Conservation (phyloP, 371 early-diverging fungal species). For the Phascolomyces articulosus region DNA sequence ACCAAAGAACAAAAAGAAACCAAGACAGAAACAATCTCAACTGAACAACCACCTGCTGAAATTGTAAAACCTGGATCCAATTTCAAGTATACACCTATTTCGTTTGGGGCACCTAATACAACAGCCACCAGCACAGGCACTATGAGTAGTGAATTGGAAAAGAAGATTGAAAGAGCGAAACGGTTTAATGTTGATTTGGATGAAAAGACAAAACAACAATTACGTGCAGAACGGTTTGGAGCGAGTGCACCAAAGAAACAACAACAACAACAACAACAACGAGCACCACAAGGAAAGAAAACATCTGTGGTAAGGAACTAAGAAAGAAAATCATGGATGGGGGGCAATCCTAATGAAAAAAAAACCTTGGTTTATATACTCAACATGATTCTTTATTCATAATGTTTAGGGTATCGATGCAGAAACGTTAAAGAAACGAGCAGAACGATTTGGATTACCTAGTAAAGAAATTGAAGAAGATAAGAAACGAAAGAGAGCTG, state of each 20-base stretch:
- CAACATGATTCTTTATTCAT: too few relatives aligned
- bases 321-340: too few relatives aligned
- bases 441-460: slow-evolving; percentile 53
- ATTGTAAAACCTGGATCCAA: slow-evolving; percentile 21
- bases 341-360: too few relatives aligned
- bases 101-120: slow-evolving; percentile 30
- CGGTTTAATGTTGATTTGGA: slow-evolving; percentile 56
- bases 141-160: slow-evolving; percentile 31
- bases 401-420: too few relatives aligned
- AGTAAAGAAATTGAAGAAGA: slow-evolving; percentile 56
- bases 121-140: neutral
- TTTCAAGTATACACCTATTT: slow-evolving; percentile 49
- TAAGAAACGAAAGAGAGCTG: slow-evolving; percentile 69
- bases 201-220: slow-evolving; percentile 41
- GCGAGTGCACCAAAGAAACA: slow-evolving; percentile 6
- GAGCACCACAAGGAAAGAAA: too few relatives aligned
- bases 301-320: too few relatives aligned
- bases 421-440: slow-evolving; percentile 52
- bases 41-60: slow-evolving; percentile 6
- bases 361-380: too few relatives aligned
- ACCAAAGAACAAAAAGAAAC: slow-evolving; percentile 6
- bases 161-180: slow-evolving; percentile 55
- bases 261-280: too few relatives aligned
- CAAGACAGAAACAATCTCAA: too few relatives aligned
- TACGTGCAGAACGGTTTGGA: slow-evolving; percentile 51